These are phyloP conservation scores for Naegleria lovaniensis DNA, from an alignment of 208 protist species.

Conservation along the genomic window DNA sequence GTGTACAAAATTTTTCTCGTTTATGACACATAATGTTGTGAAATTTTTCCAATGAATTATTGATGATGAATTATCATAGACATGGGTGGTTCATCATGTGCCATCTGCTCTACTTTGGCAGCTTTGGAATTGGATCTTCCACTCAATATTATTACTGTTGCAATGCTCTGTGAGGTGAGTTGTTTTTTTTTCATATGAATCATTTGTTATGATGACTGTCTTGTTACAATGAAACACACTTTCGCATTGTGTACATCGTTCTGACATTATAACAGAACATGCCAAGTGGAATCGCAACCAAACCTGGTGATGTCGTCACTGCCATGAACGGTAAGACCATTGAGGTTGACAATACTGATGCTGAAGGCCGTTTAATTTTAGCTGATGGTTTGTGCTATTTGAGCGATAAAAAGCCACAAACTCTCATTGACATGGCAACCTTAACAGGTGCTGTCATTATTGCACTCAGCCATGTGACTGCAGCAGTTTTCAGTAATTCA, in stretches of 20 bases:
- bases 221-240: too few species aligned
- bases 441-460: conserved; percentile 63
- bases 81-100: conserved; percentile 60
- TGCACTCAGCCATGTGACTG: not conserved
- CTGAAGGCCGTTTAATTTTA: conserved; percentile 62
- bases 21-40: too few species aligned
- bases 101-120: not conserved
- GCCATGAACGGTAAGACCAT: conserved; percentile 22
- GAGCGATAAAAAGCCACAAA: conserved; percentile 55
- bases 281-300: not conserved
- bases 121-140: not conserved
- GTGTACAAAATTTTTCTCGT: too few species aligned
- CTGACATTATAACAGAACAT: too few species aligned
- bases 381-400: conserved; percentile 74
- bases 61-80: too few species aligned
- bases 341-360: conserved; percentile 29
- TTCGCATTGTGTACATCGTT: too few species aligned
- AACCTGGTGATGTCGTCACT: conserved; percentile 20
- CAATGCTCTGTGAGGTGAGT: not conserved
- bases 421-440: conserved; percentile 76
- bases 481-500: not conserved
- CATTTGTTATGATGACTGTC: too few species aligned
- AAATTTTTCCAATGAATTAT: too few species aligned
- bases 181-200: too few species aligned
- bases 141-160: not conserved